Conservation (phyloP, 768 basidiomycete species). For the Glaciozyma martinii region DNA sequence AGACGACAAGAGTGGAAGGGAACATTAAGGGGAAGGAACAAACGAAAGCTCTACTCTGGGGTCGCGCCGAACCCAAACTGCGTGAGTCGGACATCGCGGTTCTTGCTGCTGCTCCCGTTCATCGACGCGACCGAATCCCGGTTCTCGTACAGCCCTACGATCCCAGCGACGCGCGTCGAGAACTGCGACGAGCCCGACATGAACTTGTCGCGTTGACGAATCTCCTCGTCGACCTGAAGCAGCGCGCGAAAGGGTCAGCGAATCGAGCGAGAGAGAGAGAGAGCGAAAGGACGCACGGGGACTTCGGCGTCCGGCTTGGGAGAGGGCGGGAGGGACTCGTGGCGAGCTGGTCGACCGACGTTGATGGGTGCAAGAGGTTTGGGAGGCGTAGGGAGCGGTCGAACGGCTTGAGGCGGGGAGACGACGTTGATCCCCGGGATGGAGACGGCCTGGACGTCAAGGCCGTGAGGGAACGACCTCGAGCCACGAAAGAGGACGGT, state of each 20-base stretch:
- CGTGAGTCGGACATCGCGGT: background rate
- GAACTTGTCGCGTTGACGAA: constrained; percentile 5
- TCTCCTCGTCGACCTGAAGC: constrained; percentile 6
- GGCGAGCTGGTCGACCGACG: background rate
- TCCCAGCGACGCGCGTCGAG: constrained; percentile 6
- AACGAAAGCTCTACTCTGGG: background rate
- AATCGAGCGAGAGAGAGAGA: background rate
- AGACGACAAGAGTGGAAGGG: no score
- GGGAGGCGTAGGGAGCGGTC: background rate
- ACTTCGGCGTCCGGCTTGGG: constrained; percentile 5
- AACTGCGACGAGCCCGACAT: constrained; percentile 10
- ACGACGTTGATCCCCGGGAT: background rate
- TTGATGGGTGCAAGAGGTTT: background rate
- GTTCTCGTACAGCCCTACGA: background rate
- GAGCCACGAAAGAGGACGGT: constrained; percentile 22
- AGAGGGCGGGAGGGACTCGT: background rate
- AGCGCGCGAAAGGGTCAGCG: background rate
- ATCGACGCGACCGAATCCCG: background rate
- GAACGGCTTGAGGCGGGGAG: background rate
- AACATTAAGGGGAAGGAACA: background rate
- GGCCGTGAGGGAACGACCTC: background rate
- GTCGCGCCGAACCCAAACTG: background rate
- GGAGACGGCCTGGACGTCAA: background rate
- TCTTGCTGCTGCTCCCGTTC: background rate
- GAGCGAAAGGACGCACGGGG: constrained; percentile 1